These are phyloP conservation scores for Ceratobasidium sp. DNA, from an alignment of 1,284 basidiomycete species.

Conservation along the genomic window DNA sequence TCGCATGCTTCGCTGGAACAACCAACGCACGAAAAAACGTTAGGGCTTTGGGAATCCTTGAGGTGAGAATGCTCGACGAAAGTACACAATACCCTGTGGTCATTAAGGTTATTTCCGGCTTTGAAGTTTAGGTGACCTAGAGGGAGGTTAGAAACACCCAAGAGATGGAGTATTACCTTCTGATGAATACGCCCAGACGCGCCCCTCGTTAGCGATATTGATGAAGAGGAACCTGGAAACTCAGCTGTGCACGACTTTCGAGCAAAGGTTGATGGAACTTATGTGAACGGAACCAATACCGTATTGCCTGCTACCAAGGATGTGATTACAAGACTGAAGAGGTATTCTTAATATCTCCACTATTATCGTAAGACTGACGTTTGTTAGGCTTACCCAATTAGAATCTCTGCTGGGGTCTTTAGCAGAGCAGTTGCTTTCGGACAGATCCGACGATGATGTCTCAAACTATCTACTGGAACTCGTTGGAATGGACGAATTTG, in stretches of 20 bases:
- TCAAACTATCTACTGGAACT: constrained; percentile 82
- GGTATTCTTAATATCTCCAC: neutral
- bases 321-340: neutral
- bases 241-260: constrained; percentile 23
- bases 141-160: neutral
- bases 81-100: neutral
- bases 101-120: neutral
- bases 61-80: neutral
- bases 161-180: neutral
- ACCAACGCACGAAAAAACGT: neutral
- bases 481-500: constrained; percentile 88
- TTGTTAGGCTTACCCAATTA: constrained; percentile 4
- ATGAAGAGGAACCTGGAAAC: neutral
- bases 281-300: neutral
- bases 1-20: constrained; percentile 5
- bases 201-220: neutral
- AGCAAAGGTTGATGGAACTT: neutral
- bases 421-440: constrained; percentile 23
- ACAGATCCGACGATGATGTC: constrained; percentile 71
- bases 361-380: neutral
- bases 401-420: constrained; percentile 10
- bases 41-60: constrained; percentile 32
- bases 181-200: neutral
- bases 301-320: neutral
- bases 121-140: neutral